Evolutionary conservation across 2,329 filamentous ascomycete genomes (phyloP).

Genomic region (Cadophora sp.): DNA sequence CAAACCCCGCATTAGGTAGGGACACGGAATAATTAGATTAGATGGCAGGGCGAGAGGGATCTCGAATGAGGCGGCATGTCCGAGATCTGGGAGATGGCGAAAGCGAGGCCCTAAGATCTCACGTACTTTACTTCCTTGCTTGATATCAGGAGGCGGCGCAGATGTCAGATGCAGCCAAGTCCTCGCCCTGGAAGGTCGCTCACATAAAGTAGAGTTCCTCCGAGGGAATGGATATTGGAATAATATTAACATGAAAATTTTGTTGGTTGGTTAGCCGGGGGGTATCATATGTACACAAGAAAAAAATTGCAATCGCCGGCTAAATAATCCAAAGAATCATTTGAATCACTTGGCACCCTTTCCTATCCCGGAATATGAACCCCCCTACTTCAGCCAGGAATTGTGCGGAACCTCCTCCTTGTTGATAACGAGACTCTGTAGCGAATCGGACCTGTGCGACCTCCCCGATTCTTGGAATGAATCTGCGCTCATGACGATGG

Average conservation of each 20-base stretch:
- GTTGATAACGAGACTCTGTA: slow-evolving; percentile 3
- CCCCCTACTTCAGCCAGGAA: slow-evolving; percentile 8
- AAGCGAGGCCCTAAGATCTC: neutral
- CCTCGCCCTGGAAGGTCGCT: too few species aligned
- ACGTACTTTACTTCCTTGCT: neutral
- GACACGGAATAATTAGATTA: neutral
- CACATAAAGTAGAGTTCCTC: neutral
- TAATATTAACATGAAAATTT: neutral
- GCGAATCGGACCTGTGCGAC: slow-evolving; percentile 8
- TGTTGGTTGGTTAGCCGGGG: neutral
- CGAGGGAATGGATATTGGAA: neutral
- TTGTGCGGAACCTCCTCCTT: slow-evolving; percentile 3
- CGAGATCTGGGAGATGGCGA: neutral
- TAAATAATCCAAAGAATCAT: neutral
- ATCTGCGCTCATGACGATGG: slow-evolving; percentile 12
- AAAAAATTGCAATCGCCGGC: neutral
- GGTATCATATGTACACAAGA: slow-evolving; percentile 10
- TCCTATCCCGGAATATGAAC: neutral
- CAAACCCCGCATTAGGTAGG: neutral
- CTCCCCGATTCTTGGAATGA: neutral
- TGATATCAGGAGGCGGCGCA: neutral
- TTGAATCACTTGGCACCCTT: neutral
- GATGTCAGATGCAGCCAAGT: neutral
- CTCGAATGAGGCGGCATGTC: neutral
- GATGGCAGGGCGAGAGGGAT: neutral